Evolutionary conservation across 306 rosid species (phyloP), one percentile per base, ranked within the genome.

Genomic region (Prunus mongolica): DNA sequence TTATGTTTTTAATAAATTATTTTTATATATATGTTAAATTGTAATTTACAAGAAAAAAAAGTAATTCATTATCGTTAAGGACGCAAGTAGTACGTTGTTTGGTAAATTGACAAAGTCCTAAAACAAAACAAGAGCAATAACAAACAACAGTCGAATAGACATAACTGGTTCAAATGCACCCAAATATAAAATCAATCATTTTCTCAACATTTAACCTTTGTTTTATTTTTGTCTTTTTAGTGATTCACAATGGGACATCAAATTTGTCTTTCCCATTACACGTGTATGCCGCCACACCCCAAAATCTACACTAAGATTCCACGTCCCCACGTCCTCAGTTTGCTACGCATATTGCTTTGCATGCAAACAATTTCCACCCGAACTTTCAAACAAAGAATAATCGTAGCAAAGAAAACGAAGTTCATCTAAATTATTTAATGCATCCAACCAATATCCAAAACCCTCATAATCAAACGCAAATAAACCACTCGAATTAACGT

Each of bases 271-370:
- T 27, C 6, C 18, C 63, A 45, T n/a, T 5, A 19, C 85, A 89
- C 94, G 92, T 91, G 93, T 86, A 81, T 75, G 76, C 74, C 34
- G 20, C 64, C 78, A 76, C 5, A 41, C 87, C 87, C 86, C 75
- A 69, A 19, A 75, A 27, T 79, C 44, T 55, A 72, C 52, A 15
- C 41, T 14, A 49, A 30, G n/a, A 80, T n/a, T 66, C 85, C 83
- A 69, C 80, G 81, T 69, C 61, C 72, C 65, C 72, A 63, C 38
- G 54, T 75, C 77, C 47, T 47, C 30, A 1, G 12, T 9, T 49
- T 10, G 69, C 9, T 18, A 38, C 27, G 34, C 38, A 61, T 3
- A 27, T 11, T 24, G 6, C 4, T 30, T 44, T 54, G 66, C 50
- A 71, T 24, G 57, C 81, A 78, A 82, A 72, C 66, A 30, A 55